Evolutionary conservation across 1,139 yeast species (phyloP), one percentile per base, ranked within the genome.

Genomic region (Lodderomyces jiufengensis): DNA sequence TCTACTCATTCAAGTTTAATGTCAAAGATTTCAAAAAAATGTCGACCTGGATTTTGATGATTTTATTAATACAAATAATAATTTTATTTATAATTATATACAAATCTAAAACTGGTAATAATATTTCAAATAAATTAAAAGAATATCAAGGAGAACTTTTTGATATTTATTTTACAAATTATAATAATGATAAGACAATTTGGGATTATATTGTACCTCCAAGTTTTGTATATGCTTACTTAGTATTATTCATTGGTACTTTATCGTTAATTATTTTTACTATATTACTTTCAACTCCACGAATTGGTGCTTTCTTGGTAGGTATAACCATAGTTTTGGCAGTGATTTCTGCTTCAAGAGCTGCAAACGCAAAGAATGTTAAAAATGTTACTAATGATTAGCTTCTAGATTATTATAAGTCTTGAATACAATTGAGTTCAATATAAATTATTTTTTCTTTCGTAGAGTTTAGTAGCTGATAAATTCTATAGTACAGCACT

Each of bases 191-290:
- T 27, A 27, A 27, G 20, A 13, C 30, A 27, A 15, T 27, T 27
- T 27, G 30, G 30, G 22, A 27, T 27, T 27, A 27, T 27, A 27
- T 27, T 27, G 30, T 27, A 15, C 30, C 20, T 27, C 30, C 30
- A 8, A 27, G 22, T 15, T 15, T 5, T 27, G 22, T 27, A 8
- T 27, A 27, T 27, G 22, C 22, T 14, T 14, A 5, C n/a, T 27
- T 27, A 27, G 5, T 27, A 27, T 27, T 27, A 27, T 15, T 27
- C 5, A 18, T 27, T 27, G 30, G 30, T 8, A 9, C 5, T 27
- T 15, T 27, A 27, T 27, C 22, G 22, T 27, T 27, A 15, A 14
- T 15, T 14, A 14, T 27, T 27, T 27, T 27, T 27, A 15, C 30
- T 14, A 14, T 5, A 14, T 14, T 18, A 8, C 5, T 27, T 27